phyloP scores from a whole-genome alignment of 1,139 yeast species.

The Taphrina wiesneri region DNA sequence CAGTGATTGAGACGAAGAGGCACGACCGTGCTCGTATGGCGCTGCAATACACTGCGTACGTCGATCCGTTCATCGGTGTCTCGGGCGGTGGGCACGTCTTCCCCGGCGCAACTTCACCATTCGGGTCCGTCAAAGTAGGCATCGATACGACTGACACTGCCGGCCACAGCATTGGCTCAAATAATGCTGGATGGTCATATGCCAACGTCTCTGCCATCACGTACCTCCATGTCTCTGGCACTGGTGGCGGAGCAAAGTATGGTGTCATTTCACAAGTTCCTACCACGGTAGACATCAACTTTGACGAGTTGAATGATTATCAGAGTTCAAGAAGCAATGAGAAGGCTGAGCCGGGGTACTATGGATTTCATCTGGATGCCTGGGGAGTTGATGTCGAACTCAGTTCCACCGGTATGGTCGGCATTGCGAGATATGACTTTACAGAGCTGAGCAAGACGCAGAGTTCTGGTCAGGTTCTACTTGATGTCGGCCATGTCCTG shows the following conservation, averaged over 20 bases:
- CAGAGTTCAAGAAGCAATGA: conserved; percentile 14
- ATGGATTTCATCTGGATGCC: conserved; percentile 22
- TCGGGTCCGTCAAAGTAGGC: conserved; percentile 29
- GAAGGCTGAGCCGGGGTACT: conserved; percentile 22
- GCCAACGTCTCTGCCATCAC: conserved; percentile 24
- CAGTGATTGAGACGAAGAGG: neutral
- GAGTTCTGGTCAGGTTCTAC: conserved; percentile 18
- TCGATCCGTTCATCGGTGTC: conserved; percentile 30
- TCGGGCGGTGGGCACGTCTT: conserved; percentile 33
- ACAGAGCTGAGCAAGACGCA: conserved; percentile 7
- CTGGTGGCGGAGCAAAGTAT: conserved; percentile 31
- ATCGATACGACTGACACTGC: conserved; percentile 32
- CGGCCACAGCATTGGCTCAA: conserved; percentile 23
- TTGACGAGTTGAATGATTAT: conserved; percentile 19
- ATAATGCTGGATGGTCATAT: conserved; percentile 31
- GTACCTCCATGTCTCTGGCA: conserved; percentile 30
- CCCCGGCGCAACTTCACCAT: conserved; percentile 25
- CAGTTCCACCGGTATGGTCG: conserved; percentile 28
- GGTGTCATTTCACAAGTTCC: conserved; percentile 27
- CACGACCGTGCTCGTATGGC: neutral
- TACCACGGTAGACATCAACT: conserved; percentile 25
- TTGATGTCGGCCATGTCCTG: conserved; percentile 30
- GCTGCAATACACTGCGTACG: neutral
- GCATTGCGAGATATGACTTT: conserved; percentile 11
- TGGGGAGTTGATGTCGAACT: conserved; percentile 28